Evolutionary conservation across 106 monocot species (phyloP), one percentile per base, ranked within the genome.

Genomic region (Dendrobium nobile): DNA sequence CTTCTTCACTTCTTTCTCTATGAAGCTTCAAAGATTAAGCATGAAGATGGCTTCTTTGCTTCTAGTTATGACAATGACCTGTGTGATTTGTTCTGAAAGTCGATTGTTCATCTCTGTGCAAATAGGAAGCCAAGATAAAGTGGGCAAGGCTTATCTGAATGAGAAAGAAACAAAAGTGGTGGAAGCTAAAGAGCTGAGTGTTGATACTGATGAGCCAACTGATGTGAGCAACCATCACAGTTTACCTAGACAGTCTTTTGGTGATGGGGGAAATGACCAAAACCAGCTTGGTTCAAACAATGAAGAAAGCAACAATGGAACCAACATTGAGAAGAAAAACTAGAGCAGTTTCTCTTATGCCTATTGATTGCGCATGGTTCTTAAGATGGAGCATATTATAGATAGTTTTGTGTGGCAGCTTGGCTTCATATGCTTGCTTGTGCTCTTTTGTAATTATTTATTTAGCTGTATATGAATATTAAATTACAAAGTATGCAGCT

Each of bases 151-250:
- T 37, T 27, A 3, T 37, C 33, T 9, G 70, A 27, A 70, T 11
- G 70, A 70, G 15, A 70, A 15, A 31, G 33, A 70, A 70, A n/a
- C 70, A 70, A 15, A 70, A 15, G 2, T 33, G 17, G 70, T 70
- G 18, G 27, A 3, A 15, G n/a, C 3, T 4, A 33, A 9, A 11
- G 70, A 6, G 74, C 43, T 6, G 42, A 41, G 74, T 42, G 43
- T 5, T 19, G 74, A 41, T 5, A 5, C 5, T 33, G 43, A 13
- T 28, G 43, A 74, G 16, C 19, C 42, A 7, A 28, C 74, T 41
- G 74, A 42, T 43, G 74, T 43, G 40, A 43, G 33, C 42, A 74
- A 74, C 42, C 74, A 74, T 74, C 74, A 74, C 74, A 74, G 74
- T 43, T 74, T 74, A 6, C 74, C 74, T 20, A 1, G 74, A 28